Evolutionary conservation across 1,284 basidiomycete species (phyloP).

Genomic region (Sporisorium scitamineum): DNA sequence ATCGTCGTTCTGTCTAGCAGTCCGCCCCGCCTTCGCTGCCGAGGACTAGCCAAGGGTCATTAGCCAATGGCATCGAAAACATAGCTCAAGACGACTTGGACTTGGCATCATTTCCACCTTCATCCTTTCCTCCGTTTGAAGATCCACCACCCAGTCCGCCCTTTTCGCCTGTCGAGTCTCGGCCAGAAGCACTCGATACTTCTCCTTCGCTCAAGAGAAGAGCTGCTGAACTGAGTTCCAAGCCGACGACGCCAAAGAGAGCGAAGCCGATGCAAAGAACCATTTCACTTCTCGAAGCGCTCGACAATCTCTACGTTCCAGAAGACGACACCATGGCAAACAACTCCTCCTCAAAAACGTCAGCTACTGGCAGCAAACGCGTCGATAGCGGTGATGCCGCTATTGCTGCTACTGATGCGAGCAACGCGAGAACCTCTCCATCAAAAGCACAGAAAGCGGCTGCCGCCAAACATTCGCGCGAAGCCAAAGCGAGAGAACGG

Average conservation of each 20-base stretch:
- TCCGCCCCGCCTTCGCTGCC: constrained; percentile 29
- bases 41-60: constrained; percentile 11
- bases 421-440: not conserved
- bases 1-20: constrained; percentile 49
- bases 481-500: constrained; percentile 34
- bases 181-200: not conserved
- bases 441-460: constrained; percentile 18
- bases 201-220: constrained; percentile 19
- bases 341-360: not conserved
- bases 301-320: constrained; percentile 30
- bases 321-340: constrained; percentile 1
- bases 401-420: not conserved
- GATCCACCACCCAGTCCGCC: constrained; percentile 25
- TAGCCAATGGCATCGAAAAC: constrained; percentile 3
- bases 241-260: constrained; percentile 14
- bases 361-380: not conserved
- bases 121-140: constrained; percentile 25
- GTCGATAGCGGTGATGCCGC: not conserved
- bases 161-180: constrained; percentile 13
- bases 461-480: constrained; percentile 22
- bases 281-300: constrained; percentile 33
- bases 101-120: constrained; percentile 16
- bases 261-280: constrained; percentile 11
- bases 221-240: not conserved
- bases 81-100: constrained; percentile 21